Base-by-base conservation (phyloP, 805 yeast genomes). In the Suhomyces sp. region DNA sequence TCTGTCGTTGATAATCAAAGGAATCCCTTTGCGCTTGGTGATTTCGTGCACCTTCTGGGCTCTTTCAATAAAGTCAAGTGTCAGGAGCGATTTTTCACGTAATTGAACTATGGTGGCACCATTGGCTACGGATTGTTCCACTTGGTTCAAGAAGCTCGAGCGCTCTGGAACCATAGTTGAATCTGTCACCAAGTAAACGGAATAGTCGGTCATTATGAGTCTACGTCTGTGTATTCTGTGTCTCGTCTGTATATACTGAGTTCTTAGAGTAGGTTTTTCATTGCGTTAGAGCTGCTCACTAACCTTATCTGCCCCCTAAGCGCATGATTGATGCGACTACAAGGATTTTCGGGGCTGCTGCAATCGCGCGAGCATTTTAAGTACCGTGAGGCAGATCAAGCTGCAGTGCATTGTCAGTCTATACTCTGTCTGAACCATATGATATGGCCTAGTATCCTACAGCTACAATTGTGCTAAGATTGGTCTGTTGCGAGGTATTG, bases 81-180 rank as follows among this genome's bases (percentile, higher is more conserved):
- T 89, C 53, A 81, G 86, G 8, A 83, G 65, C 1, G 79, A 68
- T 65, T 91, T 91, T 63, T 92, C 97, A 47, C 97, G 80, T 48
- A 92, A 71, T 67, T 91, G 97, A 2, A 91, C 86, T 13, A 90
- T 58, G 0, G 96, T 89, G 4, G 82, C 92, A 2, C 97, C 97
- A 49, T 82, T 83, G 4, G 76, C 68, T 31, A 90, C 71, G 0
- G 96, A 82, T 21, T 68, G 74, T 56, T 78, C 73, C 4, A 89
- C 89, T 60, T 86, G 96, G 1, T 78, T 77, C 22, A 78, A 63
- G 47, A 89, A 77, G 1, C 71, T 65, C 12, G 70, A 67, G 12
- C 62, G 51, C 47, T 72, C 74, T 0, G 96, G 96, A 21, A 89
- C 71, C 83, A 88, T 80, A 15, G 83, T 78, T 22, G 90, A 80